Evolutionary conservation across 176 grass and related monocot genomes (phyloP).

Genomic region (Eragrostis curvula): DNA sequence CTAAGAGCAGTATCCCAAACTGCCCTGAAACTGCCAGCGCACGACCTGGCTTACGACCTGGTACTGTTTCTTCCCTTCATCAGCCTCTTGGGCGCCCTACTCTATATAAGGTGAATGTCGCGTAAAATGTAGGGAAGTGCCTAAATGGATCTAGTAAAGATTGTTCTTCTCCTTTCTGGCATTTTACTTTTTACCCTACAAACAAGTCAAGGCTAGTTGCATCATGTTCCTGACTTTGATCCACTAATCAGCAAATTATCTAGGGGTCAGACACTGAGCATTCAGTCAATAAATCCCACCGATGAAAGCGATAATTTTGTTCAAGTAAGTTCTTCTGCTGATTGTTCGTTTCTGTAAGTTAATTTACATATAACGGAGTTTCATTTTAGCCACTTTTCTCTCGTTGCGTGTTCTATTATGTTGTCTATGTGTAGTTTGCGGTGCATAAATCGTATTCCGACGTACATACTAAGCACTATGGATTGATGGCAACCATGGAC

Average conservation of each 20-base stretch:
- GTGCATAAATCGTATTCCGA: background rate
- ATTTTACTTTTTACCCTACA: background rate
- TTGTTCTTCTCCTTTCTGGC: background rate
- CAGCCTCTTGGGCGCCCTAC: no score
- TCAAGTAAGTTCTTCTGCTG: no score
- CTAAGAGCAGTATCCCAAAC: no score
- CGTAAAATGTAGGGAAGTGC: no score
- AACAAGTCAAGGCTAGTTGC: background rate
- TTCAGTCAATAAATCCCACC: background rate
- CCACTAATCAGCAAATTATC: background rate
- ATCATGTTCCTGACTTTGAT: background rate
- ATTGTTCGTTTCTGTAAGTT: no score
- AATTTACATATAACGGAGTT: no score
- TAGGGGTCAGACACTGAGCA: background rate
- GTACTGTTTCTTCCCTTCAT: no score
- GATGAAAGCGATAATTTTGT: background rate
- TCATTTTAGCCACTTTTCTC: no score
- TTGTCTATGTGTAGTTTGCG: background rate
- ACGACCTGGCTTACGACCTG: no score
- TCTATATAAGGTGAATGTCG: no score
- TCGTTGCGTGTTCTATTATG: no score
- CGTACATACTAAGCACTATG: background rate
- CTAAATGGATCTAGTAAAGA: background rate
- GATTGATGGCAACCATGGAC: background rate
- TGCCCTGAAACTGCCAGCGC: no score